phyloP scores from a whole-genome alignment of 2,329 filamentous ascomycete species.

The Colletotrichum sp. region DNA sequence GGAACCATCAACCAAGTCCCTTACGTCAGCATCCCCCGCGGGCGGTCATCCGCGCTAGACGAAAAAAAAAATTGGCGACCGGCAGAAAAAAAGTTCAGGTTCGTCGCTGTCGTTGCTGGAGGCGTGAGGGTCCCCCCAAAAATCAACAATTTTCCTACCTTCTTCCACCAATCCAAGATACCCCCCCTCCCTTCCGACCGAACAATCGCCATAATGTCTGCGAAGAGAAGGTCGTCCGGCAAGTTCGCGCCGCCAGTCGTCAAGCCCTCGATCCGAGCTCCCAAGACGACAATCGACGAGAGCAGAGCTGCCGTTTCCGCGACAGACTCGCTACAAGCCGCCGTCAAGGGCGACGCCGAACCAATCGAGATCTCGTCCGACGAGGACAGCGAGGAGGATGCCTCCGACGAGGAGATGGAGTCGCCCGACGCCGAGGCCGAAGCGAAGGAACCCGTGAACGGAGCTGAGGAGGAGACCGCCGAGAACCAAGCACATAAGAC shows the following conservation, averaged over 20 bases:
- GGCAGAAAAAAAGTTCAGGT: slow-evolving; percentile 21
- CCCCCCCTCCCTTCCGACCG: not conserved
- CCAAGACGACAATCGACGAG: slow-evolving; percentile 61
- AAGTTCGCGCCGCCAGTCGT: slow-evolving; percentile 62
- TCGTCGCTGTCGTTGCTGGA: slow-evolving; percentile 7
- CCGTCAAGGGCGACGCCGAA: slow-evolving; percentile 36
- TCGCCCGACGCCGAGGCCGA: slow-evolving; percentile 26
- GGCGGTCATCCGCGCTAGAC: slow-evolving; percentile 8
- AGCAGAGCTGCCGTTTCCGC: slow-evolving; percentile 58
- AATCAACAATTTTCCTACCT: slow-evolving; percentile 1
- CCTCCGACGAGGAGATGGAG: slow-evolving; percentile 46
- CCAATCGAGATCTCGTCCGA: slow-evolving; percentile 65
- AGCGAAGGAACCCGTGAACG: slow-evolving; percentile 25
- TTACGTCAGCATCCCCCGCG: slow-evolving; percentile 17
- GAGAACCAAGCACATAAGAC: slow-evolving; percentile 27
- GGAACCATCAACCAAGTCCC: not conserved
- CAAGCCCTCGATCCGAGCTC: slow-evolving; percentile 56
- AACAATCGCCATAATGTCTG: slow-evolving; percentile 49
- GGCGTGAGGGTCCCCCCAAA: not conserved
- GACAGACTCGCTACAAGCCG: slow-evolving; percentile 41
- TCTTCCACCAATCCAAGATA: not conserved
- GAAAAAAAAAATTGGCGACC: slow-evolving; percentile 18
- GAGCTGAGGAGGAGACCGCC: slow-evolving; percentile 22
- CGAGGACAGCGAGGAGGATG: slow-evolving; percentile 50
- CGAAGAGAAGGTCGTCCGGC: slow-evolving; percentile 64